Evolutionary conservation across 768 basidiomycete species (phyloP), one percentile per base, ranked within the genome.

Genomic region (Hirschioporus abietinus): DNA sequence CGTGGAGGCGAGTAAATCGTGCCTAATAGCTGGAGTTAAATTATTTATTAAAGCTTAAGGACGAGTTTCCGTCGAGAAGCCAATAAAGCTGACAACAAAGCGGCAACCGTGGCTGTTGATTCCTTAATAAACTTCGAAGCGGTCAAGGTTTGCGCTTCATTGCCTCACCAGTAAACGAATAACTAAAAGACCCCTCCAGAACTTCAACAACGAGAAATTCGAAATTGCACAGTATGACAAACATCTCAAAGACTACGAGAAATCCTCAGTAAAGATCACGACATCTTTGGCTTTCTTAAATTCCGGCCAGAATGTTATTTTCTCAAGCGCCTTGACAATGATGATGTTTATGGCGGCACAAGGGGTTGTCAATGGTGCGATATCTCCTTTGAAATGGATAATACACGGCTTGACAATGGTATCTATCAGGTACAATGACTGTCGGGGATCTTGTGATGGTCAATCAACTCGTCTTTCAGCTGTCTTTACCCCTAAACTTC

Each of bases 401-500:
- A 7, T 9, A 64, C 0, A n/a, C 26, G 60, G 20, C n/a, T 24
- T 66, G 17, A 26, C 1, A 15, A 6, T 30, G 1, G 12, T n/a
- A 58, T 34, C 12, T 12, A 30, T 15, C 69, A 96, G 96, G 95
- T 8, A 94, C 93, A 0, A 99, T 99, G 96, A 97, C 96, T 4
- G 86, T 99, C 25, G 97, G 97, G 8, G 97, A 99, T 73, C 86
- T 99, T 17, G 97, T 99, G 71, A 99, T 99, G 96, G 91, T 97
- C 71, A 99, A 99, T 76, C 96, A 98, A 74, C 84, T 99, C 26
- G 95, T 99, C 35, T 99, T 99, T 81, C 97, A 99, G 74, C 81
- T 99, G 0, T 97, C 95, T 0, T 79, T 99, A 35, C 97, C 97
- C 3, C 87, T 99, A 68, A 99, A 99, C 78, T 99, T 99, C 79